phyloP scores from a whole-genome alignment of 257 asterid genomes.

The Nicotiana paniculata region DNA sequence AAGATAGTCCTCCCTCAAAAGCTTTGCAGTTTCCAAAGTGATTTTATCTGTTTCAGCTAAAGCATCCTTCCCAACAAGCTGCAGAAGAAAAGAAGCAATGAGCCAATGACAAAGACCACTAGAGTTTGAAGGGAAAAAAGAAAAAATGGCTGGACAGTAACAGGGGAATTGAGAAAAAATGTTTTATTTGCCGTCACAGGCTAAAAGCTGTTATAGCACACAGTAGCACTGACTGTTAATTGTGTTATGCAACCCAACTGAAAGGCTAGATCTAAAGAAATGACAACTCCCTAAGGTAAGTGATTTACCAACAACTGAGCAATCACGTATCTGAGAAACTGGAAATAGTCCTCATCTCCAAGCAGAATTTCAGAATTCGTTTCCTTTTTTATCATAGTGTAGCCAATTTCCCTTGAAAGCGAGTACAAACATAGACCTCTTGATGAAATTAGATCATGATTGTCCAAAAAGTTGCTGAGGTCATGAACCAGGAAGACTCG shows the following conservation, averaged over 20 bases:
- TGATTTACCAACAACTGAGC: background rate
- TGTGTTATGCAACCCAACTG: background rate
- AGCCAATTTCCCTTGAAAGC: background rate
- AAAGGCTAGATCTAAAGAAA: background rate
- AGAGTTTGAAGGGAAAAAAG: background rate
- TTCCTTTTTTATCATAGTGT: background rate
- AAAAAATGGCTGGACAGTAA: background rate
- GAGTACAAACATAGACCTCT: background rate
- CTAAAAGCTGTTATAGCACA: background rate
- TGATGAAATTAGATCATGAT: background rate
- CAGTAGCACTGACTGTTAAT: background rate
- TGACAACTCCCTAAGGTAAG: background rate
- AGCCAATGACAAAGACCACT: background rate
- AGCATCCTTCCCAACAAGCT: slow-evolving; percentile 99
- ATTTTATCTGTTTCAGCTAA: slow-evolving; percentile 92
- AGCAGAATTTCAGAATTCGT: background rate
- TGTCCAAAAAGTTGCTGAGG: background rate
- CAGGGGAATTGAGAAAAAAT: background rate
- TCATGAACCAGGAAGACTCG: background rate
- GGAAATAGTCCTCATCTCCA: background rate
- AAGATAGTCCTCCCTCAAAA: slow-evolving; percentile 96
- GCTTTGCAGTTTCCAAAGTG: slow-evolving; percentile 93
- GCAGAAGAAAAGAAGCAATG: slow-evolving; percentile 28
- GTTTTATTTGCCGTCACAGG: background rate
- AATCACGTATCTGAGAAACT: background rate